Evolutionary conservation across 2,329 filamentous ascomycete species (phyloP).

Genomic region (Coniochaeta prunicola): DNA sequence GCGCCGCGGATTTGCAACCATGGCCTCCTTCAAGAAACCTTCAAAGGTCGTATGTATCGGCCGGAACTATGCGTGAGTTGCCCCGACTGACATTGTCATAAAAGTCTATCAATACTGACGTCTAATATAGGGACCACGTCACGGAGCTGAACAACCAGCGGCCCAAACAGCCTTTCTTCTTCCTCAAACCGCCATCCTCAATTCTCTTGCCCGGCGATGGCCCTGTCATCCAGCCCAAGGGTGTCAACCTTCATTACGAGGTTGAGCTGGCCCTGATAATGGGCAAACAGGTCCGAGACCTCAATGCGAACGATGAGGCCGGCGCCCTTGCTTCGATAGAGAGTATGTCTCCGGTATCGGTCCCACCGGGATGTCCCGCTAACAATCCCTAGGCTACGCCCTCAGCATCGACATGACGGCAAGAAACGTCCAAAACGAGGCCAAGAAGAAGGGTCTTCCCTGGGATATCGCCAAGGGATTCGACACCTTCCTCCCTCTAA

Average conservation of each 20-base stretch:
- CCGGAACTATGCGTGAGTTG: constrained; percentile 81
- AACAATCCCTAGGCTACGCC: constrained; percentile 60
- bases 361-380: neutral
- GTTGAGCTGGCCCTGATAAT: constrained; percentile 89
- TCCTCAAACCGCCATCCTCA: constrained; percentile 87
- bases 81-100: neutral
- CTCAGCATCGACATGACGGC: constrained; percentile 96
- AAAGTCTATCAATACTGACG: neutral
- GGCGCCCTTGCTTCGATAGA: constrained; percentile 77
- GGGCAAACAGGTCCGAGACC: constrained; percentile 69
- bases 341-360: constrained; percentile 39
- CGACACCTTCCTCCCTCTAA: constrained; percentile 91
- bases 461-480: constrained; percentile 98
- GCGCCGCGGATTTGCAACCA: constrained; percentile 23
- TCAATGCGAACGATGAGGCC: constrained; percentile 65
- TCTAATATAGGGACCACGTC: constrained; percentile 68
- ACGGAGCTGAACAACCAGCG: constrained; percentile 79
- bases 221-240: constrained; percentile 72
- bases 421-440: constrained; percentile 90
- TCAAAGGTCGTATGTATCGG: constrained; percentile 78
- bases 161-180: constrained; percentile 97
- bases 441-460: constrained; percentile 92
- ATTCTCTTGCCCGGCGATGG: constrained; percentile 74
- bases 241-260: constrained; percentile 87
- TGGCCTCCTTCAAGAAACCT: constrained; percentile 34